Evolutionary conservation across 768 basidiomycete species (phyloP).

Genomic region (Agaricus blazei): DNA sequence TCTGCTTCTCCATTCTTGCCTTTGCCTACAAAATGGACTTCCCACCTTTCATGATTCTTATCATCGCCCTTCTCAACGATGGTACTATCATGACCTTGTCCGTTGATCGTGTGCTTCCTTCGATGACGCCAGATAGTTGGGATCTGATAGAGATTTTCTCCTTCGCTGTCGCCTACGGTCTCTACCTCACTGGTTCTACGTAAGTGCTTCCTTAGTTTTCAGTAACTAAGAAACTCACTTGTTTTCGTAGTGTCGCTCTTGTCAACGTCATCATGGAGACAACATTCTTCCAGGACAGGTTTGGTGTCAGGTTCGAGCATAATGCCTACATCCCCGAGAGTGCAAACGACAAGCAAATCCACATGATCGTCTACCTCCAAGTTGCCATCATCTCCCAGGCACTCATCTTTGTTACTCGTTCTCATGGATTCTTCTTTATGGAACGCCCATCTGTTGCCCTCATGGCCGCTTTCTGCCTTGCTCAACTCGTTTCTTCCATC

Average conservation of each 20-base stretch:
- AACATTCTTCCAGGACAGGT: slow-evolving; percentile 83
- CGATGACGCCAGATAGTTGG: slow-evolving; percentile 93
- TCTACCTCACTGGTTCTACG: slow-evolving; percentile 92
- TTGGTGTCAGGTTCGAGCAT: slow-evolving; percentile 57
- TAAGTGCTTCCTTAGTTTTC: slow-evolving; percentile 31
- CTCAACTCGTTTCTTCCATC: slow-evolving; percentile 93
- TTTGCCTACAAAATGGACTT: slow-evolving; percentile 98
- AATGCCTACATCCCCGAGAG: slow-evolving; percentile 20
- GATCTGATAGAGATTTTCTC: slow-evolving; percentile 95
- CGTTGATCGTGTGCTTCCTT: slow-evolving; percentile 93
- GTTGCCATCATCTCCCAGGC: slow-evolving; percentile 99
- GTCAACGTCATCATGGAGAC: slow-evolving; percentile 84
- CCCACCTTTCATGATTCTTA: slow-evolving; percentile 99
- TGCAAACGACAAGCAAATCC: slow-evolving; percentile 66
- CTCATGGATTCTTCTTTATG: slow-evolving; percentile 96
- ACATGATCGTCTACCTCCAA: slow-evolving; percentile 91
- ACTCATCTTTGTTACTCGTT: slow-evolving; percentile 92
- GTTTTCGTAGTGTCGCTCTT: slow-evolving; percentile 56
- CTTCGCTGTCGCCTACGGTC: slow-evolving; percentile 91
- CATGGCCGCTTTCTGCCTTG: slow-evolving; percentile 84
- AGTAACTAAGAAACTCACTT: slow-evolving; percentile 9
- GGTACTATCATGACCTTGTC: slow-evolving; percentile 99
- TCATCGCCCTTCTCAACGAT: slow-evolving; percentile 95
- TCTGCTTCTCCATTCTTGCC: slow-evolving; percentile 93
- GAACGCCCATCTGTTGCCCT: slow-evolving; percentile 94